Evolutionary conservation across 2,329 filamentous ascomycete genomes (phyloP).

Genomic region (Claviceps paspali): DNA sequence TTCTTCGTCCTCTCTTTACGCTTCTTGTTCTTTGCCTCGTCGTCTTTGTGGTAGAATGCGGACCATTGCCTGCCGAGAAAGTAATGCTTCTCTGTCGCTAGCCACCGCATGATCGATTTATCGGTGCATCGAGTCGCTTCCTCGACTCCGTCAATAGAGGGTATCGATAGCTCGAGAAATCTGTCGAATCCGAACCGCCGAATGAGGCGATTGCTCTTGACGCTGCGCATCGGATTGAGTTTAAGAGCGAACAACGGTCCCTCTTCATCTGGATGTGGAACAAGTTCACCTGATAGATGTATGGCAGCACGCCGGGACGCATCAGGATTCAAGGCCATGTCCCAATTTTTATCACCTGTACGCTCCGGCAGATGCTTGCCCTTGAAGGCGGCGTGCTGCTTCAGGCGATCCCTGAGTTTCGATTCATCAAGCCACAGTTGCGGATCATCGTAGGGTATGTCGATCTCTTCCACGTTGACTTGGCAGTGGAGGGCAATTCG

Average conservation of each 20-base stretch:
- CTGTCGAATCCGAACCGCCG: constrained; percentile 43
- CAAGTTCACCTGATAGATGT: constrained; percentile 27
- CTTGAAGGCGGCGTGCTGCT: constrained; percentile 22
- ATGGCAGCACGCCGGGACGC: constrained; percentile 21
- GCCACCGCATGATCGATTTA: constrained; percentile 17
- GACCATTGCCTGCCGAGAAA: constrained; percentile 33
- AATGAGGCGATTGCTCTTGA: constrained; percentile 33
- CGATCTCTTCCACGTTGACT: constrained; percentile 21
- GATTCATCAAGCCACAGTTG: constrained; percentile 27
- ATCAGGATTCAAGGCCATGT: constrained; percentile 23
- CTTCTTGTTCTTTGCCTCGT: constrained; percentile 19
- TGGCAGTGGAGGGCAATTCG: constrained; percentile 31
- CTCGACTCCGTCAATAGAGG: constrained; percentile 21
- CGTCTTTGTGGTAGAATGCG: constrained; percentile 28
- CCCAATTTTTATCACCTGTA: constrained; percentile 30
- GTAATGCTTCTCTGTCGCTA: constrained; percentile 18
- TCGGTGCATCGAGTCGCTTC: constrained; percentile 17
- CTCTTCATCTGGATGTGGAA: constrained; percentile 17
- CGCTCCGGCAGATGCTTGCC: constrained; percentile 33
- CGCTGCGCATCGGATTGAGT: constrained; percentile 32
- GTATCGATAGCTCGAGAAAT: constrained; percentile 40
- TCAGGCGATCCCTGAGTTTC: constrained; percentile 26
- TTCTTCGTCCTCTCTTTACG: constrained; percentile 10
- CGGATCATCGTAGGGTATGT: constrained; percentile 19
- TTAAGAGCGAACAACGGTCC: constrained; percentile 30